Base-by-base conservation (phyloP, 2,329 filamentous ascomycete genomes). In the Fusarium marasasianum region DNA sequence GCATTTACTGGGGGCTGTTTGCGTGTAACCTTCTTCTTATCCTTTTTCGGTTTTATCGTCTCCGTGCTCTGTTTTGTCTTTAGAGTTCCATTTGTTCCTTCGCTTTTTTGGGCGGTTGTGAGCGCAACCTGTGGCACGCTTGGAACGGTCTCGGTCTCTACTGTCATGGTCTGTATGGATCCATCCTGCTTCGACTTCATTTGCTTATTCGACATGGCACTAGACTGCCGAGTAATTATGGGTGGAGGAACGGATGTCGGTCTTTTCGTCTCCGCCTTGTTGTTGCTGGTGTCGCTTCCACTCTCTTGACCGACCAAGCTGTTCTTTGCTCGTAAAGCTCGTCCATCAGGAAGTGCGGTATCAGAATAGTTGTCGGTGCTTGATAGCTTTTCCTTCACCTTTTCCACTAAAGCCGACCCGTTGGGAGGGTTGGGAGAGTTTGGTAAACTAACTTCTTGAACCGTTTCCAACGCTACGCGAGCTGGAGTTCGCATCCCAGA, bases 111-210 rank as follows among this genome's bases (percentile, higher is more conserved):
- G 43, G 90, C 90, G 40, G 87, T 84, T 12, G 92, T 91, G 35
- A 98, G 86, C 15, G 92, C 91, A 35, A 95, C 89, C 79, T 97
- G 95, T 17, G 95, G 94, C 62, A 98, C 93, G 7, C 95, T 97
- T 48, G 91, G 93, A 43, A 99, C 96, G 2, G 95, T 97, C 83
- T 99, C 96, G 0, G 96, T 98, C 84, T 99, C 96, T 20, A 98
- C 96, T 15, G 94, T 98, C 95, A 99, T 98, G 78, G 94, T 96
- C 79, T 93, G 91, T 65, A 92, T 89, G 41, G 93, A 92, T n/a
- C 91, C 91, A 80, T 97, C 94, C 35, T 90, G 86, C 80, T 95
- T 94, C 40, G 89, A 87, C 79, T 95, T 94, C 63, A 87, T 84
- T 63, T 93, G 88, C 69, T 91, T 92, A 41, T 92, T 89, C 56